Conservation (phyloP, 495 filamentous ascomycete species). For the Penicillium soppii region DNA sequence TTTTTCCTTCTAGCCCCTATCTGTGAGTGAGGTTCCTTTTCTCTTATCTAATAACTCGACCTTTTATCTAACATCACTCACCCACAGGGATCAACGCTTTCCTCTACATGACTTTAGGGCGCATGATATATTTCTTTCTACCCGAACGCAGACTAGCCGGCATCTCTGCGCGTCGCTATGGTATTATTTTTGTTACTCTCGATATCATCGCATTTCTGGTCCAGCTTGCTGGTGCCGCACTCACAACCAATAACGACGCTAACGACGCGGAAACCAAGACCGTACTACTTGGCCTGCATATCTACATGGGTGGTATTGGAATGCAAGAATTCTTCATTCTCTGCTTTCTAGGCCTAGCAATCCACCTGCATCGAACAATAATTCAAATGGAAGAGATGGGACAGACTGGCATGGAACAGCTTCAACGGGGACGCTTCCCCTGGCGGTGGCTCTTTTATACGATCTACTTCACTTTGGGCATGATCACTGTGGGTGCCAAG, state of each 20-base stretch:
- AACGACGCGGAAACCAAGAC: not conserved
- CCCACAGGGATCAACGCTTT: conserved; percentile 2
- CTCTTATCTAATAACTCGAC: not conserved
- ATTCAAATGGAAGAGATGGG: not conserved
- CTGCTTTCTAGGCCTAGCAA: conserved; percentile 43
- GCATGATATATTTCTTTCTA: conserved; percentile 1
- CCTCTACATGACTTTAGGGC: not conserved
- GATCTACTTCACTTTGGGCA: not conserved
- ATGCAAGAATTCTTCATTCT: conserved; percentile 57
- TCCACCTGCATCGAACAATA: conserved; percentile 47
- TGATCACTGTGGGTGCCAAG: not conserved
- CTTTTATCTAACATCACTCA: not conserved
- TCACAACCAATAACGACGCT: not conserved
- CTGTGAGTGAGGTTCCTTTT: not conserved
- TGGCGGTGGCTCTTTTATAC: not conserved
- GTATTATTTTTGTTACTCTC: not conserved
- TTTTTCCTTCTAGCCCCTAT: conserved; percentile 2
- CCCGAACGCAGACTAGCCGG: conserved; percentile 1
- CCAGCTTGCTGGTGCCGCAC: not conserved
- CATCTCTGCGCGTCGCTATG: not conserved
- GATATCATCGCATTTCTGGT: not conserved
- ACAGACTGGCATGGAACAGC: not conserved
- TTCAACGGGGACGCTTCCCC: not conserved
- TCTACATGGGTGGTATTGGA: conserved; percentile 58
- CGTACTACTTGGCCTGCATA: conserved; percentile 36